Percentiles rank a stretch among this genome's conserved stretches.
Conservation (phyloP, 805 yeast genomes). For the Komagataella populi region DNA sequence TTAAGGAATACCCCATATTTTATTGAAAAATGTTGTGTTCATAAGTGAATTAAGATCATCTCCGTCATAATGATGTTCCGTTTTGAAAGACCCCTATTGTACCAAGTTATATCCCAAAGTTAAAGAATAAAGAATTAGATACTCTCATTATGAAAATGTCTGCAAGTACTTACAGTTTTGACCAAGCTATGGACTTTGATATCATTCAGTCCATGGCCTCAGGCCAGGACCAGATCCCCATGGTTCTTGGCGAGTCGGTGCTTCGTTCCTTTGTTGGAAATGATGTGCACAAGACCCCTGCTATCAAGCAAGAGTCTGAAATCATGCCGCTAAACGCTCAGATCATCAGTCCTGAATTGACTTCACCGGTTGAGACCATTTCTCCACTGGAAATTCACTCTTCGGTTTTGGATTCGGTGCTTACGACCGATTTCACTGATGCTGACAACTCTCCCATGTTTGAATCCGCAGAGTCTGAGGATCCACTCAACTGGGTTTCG, state of each 20-base stretch:
- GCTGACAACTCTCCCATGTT: slow-evolving; percentile 44
- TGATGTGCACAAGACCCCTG: neutral
- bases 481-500: slow-evolving; percentile 38
- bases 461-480: slow-evolving; percentile 32
- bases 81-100: neutral
- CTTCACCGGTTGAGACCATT: slow-evolving; percentile 11
- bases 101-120: neutral
- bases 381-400: slow-evolving; percentile 42
- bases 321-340: neutral
- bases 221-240: slow-evolving; percentile 4
- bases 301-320: neutral
- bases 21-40: slow-evolving; percentile 1
- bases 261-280: slow-evolving; percentile 13
- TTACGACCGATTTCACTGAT: slow-evolving; percentile 17
- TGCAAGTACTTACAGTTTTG: neutral
- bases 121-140: slow-evolving; percentile 1
- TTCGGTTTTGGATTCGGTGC: slow-evolving; percentile 37
- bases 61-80: neutral
- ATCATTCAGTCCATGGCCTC: neutral
- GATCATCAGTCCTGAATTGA: neutral
- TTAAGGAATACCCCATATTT: neutral
- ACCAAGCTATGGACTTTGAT: neutral
- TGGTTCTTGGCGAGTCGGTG: slow-evolving; percentile 20
- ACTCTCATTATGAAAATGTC: slow-evolving; percentile 2
- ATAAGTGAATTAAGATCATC: neutral